A percentile compares a stretch with the other conserved stretches of the same genome.
Evolutionary conservation across 306 rosid genomes (phyloP).

Genomic region (Astragalus membranaceus): DNA sequence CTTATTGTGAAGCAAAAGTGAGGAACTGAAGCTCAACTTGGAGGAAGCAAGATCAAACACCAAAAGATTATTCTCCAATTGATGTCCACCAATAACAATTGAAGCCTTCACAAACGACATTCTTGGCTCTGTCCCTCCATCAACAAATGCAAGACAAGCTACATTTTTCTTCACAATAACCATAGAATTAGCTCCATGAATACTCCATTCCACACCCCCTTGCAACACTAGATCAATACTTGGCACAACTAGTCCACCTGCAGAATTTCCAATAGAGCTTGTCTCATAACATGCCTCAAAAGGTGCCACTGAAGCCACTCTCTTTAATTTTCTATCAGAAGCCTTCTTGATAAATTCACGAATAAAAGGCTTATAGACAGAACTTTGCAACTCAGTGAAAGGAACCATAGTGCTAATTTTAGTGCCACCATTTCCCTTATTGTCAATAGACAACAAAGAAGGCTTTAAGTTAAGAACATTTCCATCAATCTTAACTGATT

Average conservation of each 20-base stretch:
- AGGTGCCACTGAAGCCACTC: conserved; percentile 24
- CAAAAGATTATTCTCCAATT: neutral
- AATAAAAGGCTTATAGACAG: conserved; percentile 25
- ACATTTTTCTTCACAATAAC: conserved; percentile 27
- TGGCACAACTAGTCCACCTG: conserved; percentile 7
- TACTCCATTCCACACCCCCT: conserved; percentile 25
- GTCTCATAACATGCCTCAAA: conserved; percentile 30
- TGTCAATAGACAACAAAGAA: conserved; percentile 11
- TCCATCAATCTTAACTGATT: too few species aligned
- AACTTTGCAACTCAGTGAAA: conserved; percentile 20
- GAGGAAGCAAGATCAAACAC: conserved; percentile 26
- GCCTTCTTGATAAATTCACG: conserved; percentile 24
- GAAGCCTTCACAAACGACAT: neutral
- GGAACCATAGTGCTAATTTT: conserved; percentile 25
- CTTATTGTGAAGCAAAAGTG: conserved; percentile 19
- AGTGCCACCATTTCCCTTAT: conserved; percentile 28
- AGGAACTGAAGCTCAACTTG: conserved; percentile 28
- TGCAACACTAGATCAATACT: conserved; percentile 25
- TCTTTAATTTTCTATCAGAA: conserved; percentile 4
- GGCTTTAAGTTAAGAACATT: neutral
- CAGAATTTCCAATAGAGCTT: neutral
- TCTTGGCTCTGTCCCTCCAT: conserved; percentile 21
- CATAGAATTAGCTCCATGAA: conserved; percentile 27
- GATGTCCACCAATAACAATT: conserved; percentile 28
- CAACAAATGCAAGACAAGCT: conserved; percentile 33